Conservation (phyloP, 441 rosid genomes). For the Gossypium aridum region DNA sequence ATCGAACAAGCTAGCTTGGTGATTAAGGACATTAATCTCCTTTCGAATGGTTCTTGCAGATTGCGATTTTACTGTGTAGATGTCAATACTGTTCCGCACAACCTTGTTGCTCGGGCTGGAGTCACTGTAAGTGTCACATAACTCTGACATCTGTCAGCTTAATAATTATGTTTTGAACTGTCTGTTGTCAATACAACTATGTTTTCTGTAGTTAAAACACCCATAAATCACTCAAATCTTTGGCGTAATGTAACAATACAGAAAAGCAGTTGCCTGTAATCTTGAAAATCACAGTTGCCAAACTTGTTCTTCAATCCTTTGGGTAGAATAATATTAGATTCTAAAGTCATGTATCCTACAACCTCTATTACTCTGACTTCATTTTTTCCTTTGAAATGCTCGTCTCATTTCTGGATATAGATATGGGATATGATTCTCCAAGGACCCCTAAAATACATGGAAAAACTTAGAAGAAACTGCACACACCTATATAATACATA, state of each 20-base stretch:
- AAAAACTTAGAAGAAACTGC: not conserved
- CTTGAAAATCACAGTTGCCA: not conserved
- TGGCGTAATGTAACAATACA: not conserved
- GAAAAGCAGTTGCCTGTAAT: not conserved
- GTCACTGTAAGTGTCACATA: slow-evolving; percentile 55
- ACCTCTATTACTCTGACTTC: not conserved
- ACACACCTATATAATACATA: not conserved
- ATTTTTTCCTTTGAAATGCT: not conserved
- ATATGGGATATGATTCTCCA: not conserved
- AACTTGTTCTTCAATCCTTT: not conserved
- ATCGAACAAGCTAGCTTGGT: not conserved
- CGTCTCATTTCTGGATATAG: not conserved
- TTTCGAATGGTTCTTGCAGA: slow-evolving; percentile 29
- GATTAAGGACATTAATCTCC: not conserved
- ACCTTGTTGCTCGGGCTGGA: slow-evolving; percentile 67
- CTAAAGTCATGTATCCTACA: not conserved
- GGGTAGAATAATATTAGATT: not conserved
- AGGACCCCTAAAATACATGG: not conserved
- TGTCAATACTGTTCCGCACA: slow-evolving; percentile 77
- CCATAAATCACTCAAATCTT: not conserved
- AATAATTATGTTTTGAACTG: not conserved
- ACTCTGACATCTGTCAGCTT: slow-evolving; percentile 1
- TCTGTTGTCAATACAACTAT: not conserved
- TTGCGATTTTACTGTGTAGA: slow-evolving; percentile 64
- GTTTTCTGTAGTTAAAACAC: not conserved